A percentile compares a stretch with the other conserved stretches of the same genome.
Conservation (phyloP, 768 basidiomycete species). For the Tricholoma sp. region DNA sequence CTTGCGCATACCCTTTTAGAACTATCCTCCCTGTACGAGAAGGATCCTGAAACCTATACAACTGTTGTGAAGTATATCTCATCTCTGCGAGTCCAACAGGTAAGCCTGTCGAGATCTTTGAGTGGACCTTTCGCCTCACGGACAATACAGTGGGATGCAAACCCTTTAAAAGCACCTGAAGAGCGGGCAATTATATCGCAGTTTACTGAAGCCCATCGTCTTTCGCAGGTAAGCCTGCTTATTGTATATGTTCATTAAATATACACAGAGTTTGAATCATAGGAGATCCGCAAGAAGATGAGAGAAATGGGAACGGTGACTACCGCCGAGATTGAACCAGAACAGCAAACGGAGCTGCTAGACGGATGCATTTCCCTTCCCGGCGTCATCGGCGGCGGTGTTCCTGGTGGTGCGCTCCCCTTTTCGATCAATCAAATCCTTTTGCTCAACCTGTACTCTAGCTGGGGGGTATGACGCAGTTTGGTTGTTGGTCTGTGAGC, state of each 20-base stretch:
- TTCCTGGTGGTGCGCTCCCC: constrained; percentile 78
- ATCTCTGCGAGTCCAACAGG: constrained; percentile 53
- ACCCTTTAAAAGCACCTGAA: constrained; percentile 42
- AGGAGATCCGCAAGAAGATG: constrained; percentile 80
- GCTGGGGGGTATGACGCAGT: constrained; percentile 98
- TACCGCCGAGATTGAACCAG: constrained; percentile 86
- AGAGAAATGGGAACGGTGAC: constrained; percentile 75
- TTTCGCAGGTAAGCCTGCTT: constrained; percentile 45
- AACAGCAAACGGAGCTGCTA: constrained; percentile 78
- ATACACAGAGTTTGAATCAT: background rate
- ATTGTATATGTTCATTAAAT: background rate
- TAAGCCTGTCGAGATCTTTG: constrained; percentile 14
- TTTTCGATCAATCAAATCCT: background rate
- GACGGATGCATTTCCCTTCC: constrained; percentile 71
- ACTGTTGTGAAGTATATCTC: constrained; percentile 60
- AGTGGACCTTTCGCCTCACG: background rate
- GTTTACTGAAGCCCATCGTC: constrained; percentile 53
- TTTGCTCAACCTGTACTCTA: constrained; percentile 24
- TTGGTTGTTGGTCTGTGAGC: constrained; percentile 83
- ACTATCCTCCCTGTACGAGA: constrained; percentile 44
- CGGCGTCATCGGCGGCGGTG: constrained; percentile 91
- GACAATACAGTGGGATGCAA: constrained; percentile 51
- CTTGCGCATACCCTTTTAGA: constrained; percentile 47
- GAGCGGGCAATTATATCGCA: constrained; percentile 44
- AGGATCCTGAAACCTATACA: constrained; percentile 46